Evolutionary conservation across 306 rosid species (phyloP).

Genomic region (Cicer chorassanicum): DNA sequence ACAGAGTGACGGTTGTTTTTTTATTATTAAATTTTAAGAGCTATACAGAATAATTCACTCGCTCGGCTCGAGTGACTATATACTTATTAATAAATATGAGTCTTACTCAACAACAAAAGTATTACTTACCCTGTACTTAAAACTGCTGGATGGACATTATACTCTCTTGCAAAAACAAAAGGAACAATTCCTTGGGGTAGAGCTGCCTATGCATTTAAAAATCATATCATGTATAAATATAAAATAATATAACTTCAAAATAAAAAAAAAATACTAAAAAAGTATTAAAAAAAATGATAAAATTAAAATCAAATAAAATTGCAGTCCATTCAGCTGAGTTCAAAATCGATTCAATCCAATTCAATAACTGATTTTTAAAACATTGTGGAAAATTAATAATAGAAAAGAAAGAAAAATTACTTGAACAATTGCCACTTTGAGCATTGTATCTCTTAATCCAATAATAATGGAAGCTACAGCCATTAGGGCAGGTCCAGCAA

Average conservation of each 20-base stretch:
- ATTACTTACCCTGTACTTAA: constrained; percentile 81
- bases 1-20: neutral
- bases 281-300: too few species aligned
- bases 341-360: too few species aligned
- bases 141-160: constrained; percentile 75
- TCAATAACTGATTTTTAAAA: too few species aligned
- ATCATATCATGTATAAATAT: constrained; percentile 12
- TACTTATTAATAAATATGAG: neutral
- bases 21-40: neutral
- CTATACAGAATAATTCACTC: neutral
- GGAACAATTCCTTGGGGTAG: constrained; percentile 98
- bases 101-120: neutral
- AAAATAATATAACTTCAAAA: neutral
- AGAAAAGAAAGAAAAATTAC: constrained; percentile 45
- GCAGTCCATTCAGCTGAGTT: too few species aligned
- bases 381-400: neutral
- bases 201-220: constrained; percentile 73
- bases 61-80: neutral
- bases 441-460: constrained; percentile 64
- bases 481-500: constrained; percentile 87
- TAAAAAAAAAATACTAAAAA: too few species aligned
- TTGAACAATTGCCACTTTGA: constrained; percentile 83
- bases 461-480: constrained; percentile 66
- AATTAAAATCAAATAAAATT: too few species aligned
- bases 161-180: constrained; percentile 92